Conservation (phyloP, 305 asterid species). For the Solanum hybrid region DNA sequence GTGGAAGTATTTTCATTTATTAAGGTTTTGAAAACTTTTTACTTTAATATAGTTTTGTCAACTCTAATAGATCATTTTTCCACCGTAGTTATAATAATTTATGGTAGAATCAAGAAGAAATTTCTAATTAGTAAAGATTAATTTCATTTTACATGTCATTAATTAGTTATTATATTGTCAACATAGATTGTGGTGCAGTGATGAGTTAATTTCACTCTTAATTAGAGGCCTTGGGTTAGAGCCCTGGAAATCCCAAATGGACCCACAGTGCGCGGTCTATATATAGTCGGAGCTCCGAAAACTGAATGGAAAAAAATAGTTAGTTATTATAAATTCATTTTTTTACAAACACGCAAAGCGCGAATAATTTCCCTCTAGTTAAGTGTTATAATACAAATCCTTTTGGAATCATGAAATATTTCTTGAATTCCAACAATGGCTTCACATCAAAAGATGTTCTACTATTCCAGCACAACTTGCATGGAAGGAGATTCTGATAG, state of each 20-base stretch:
- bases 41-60: not conserved
- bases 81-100: not conserved
- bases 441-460: not conserved
- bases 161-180: too few species aligned
- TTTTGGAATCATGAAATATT: conserved; percentile 3
- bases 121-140: not conserved
- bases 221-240: not conserved
- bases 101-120: not conserved
- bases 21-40: not conserved
- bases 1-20: not conserved
- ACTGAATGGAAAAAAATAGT: not conserved
- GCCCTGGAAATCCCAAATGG: too few species aligned
- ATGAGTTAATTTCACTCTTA: not conserved
- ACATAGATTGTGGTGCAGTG: not conserved
- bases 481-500: not conserved
- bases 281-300: not conserved
- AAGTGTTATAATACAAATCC: not conserved
- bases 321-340: too few species aligned
- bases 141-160: not conserved
- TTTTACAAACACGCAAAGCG: too few species aligned
- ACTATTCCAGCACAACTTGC: conserved; percentile 4
- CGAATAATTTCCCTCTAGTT: not conserved
- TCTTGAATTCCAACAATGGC: not conserved
- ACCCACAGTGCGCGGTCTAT: not conserved
- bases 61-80: not conserved